phyloP scores from a whole-genome alignment of 192 early-diverging fungal species.

The Rhizophlyctis rosea region DNA sequence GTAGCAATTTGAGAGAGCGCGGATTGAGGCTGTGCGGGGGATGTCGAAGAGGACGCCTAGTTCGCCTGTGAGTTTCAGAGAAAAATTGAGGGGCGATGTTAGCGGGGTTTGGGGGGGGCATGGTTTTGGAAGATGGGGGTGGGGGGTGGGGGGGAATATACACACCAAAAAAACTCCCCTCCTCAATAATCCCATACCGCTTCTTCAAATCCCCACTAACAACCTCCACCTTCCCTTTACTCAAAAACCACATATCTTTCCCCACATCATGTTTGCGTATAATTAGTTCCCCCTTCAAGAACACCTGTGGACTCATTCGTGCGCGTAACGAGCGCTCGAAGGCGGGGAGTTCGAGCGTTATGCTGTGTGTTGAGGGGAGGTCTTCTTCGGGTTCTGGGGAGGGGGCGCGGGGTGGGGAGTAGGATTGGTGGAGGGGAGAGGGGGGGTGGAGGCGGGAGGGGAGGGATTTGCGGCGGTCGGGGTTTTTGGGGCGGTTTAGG shows the following conservation, averaged over 20 bases:
- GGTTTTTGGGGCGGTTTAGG: neutral
- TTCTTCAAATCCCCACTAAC: conserved; percentile 34
- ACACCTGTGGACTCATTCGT: conserved; percentile 38
- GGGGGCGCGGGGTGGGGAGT: neutral
- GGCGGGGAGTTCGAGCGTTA: conserved; percentile 32
- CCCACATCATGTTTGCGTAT: conserved; percentile 44
- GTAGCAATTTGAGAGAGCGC: conserved; percentile 33
- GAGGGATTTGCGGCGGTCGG: neutral
- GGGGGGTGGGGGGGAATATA: neutral
- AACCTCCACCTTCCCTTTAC: conserved; percentile 44
- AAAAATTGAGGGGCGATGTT: too few relatives aligned
- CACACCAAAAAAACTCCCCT: conserved; percentile 47
- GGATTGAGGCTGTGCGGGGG: conserved; percentile 45
- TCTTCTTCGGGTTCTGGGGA: too few relatives aligned
- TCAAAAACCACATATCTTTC: conserved; percentile 46
- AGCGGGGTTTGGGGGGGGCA: too few relatives aligned
- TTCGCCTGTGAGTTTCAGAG: conserved; percentile 31
- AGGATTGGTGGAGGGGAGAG: neutral
- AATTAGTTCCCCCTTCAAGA: conserved; percentile 32
- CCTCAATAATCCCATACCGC: conserved; percentile 35
- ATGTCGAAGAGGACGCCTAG: conserved; percentile 48
- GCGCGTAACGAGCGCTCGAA: conserved; percentile 37
- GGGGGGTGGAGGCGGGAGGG: neutral
- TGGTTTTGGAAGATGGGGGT: too few relatives aligned
- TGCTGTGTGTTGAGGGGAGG: conserved; percentile 16